Percentiles rank a stretch among this genome's conserved stretches.
These are phyloP conservation scores for Collybia sordida DNA, from an alignment of 768 basidiomycete genomes.

Conservation along the genomic window DNA sequence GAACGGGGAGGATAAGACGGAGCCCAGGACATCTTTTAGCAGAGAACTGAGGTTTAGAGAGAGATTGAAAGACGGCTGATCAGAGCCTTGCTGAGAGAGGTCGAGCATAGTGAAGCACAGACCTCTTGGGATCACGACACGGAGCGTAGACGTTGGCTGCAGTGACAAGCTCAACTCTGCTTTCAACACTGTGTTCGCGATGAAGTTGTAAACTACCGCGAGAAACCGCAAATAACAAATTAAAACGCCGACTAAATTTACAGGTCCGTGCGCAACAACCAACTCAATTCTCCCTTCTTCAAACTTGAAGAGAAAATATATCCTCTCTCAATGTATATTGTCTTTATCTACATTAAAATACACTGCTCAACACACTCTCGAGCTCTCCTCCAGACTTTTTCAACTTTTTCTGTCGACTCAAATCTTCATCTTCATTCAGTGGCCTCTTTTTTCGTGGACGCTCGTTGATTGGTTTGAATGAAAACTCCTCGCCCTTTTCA, in stretches of 20 bases:
- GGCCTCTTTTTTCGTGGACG: conserved; percentile 28
- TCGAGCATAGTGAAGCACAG: conserved; percentile 92
- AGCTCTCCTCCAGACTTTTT: conserved; percentile 19
- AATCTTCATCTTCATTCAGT: conserved; percentile 18
- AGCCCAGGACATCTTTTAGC: conserved; percentile 81
- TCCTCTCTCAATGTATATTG: too few relatives aligned
- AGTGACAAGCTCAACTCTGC: conserved; percentile 44
- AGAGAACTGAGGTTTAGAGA: conserved; percentile 57
- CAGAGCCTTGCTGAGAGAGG: conserved; percentile 74
- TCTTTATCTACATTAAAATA: conserved; percentile 9
- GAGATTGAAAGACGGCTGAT: conserved; percentile 61
- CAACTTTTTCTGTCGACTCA: conserved; percentile 25
- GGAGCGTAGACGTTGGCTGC: conserved; percentile 42
- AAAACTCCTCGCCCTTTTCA: conserved; percentile 55
- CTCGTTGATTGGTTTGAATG: conserved; percentile 33
- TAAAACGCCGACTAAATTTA: conserved; percentile 41
- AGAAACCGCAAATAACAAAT: conserved; percentile 22
- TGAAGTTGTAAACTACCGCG: conserved; percentile 34
- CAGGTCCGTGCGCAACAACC: neutral
- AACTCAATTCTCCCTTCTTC: too few relatives aligned
- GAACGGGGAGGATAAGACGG: conserved; percentile 77
- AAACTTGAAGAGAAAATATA: too few relatives aligned
- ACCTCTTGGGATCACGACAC: conserved; percentile 79
- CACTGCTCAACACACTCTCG: conserved; percentile 14
- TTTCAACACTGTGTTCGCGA: conserved; percentile 58